Evolutionary conservation across 2,329 filamentous ascomycete species (phyloP).

Genomic region (Chalaropsis thielavioides): DNA sequence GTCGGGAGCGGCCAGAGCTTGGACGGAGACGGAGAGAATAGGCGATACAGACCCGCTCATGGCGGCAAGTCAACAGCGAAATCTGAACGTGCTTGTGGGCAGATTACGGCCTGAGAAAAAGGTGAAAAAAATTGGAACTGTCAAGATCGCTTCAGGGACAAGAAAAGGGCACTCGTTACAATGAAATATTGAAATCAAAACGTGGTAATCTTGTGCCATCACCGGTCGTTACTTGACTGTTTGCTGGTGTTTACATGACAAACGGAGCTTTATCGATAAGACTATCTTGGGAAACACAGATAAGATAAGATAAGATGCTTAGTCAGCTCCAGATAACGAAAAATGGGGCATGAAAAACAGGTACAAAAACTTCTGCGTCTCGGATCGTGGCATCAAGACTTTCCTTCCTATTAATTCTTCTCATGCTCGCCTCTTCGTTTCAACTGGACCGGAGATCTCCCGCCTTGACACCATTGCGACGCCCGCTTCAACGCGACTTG

Average conservation of each 20-base stretch:
- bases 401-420: neutral
- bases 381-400: neutral
- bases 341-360: constrained; percentile 1
- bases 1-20: neutral
- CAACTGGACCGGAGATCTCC: neutral
- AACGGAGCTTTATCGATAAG: neutral
- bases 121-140: neutral
- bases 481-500: no score
- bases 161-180: neutral
- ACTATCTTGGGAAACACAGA: neutral
- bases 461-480: neutral
- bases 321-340: neutral
- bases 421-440: neutral
- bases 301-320: neutral
- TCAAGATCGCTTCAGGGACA: neutral
- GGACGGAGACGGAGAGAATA: neutral
- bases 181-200: neutral
- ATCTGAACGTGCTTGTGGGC: no score
- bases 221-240: neutral
- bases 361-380: neutral
- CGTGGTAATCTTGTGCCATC: neutral
- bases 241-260: neutral
- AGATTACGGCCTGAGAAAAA: no score
- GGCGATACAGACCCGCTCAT: neutral
- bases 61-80: neutral